Evolutionary conservation across 441 rosid genomes (phyloP), one percentile per base, ranked within the genome.

Genomic region (Breynia disticha): DNA sequence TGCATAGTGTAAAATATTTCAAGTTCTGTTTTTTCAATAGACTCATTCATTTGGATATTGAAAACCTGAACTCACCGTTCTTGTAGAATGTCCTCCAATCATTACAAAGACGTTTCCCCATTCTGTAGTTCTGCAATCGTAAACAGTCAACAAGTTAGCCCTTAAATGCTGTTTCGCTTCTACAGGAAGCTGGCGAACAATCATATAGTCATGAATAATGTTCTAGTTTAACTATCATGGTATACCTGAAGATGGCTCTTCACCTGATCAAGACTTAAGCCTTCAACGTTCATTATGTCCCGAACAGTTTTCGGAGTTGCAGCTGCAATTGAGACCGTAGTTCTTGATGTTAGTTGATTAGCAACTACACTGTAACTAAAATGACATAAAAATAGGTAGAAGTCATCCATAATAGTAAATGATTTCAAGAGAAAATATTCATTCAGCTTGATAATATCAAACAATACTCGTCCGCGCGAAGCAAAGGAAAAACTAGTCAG

Each of bases 241-340:
- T 37, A 54, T 18, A 75, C 78, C 66, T 75, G 78, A 17, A 78
- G 67, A 48, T 76, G 80, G 62, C 79, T 74, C 61, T 73, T 73
- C 11, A 79, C 67, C 20, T 71, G 80, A 39, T 20, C 44, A 22
- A 64, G 55, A 17, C 57, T 41, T n/a, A 75, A 55, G 18, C 80
- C 75, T 0, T 53, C 42, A 1, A 73, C 48, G 39, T 55, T 46
- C 80, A 79, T 76, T 13, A 41, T 2, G 11, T 43, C 17, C 18
- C 20, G 24, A 37, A 76, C 48, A 53, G 56, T 11, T 62, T 55
- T 68, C 0, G 79, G 79, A n/a, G 76, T 65, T 39, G 74, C 76
- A 54, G 50, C 79, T 78, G 72, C 69, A 69, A 67, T 45, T 54
- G 37, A 32, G 46, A 38, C 50, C 14, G 10, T 20, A 45, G 19